Percentiles rank a stretch among this genome's conserved stretches.
phyloP scores from a whole-genome alignment of 1,284 basidiomycete genomes.

The Peniophora sp. region DNA sequence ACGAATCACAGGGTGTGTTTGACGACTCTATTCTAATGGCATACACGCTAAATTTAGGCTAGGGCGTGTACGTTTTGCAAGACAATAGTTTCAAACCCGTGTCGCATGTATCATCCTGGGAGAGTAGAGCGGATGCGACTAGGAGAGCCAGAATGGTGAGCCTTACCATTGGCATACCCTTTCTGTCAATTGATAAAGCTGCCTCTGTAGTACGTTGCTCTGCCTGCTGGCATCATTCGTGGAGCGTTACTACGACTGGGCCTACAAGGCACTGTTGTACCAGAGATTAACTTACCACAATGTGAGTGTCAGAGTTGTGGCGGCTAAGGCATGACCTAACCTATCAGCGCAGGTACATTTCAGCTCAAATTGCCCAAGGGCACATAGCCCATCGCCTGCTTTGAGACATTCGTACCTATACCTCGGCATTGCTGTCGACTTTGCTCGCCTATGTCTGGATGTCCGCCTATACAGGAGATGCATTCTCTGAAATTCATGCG shows the following conservation, averaged over 20 bases:
- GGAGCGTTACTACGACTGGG: slow-evolving; percentile 80
- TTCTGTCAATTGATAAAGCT: not conserved
- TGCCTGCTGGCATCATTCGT: slow-evolving; percentile 75
- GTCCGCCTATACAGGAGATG: no score
- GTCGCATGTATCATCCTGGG: slow-evolving; percentile 68
- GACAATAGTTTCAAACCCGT: slow-evolving; percentile 88
- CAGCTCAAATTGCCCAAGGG: slow-evolving; percentile 72
- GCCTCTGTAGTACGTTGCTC: slow-evolving; percentile 60
- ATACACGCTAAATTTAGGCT: not conserved
- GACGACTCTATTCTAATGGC: not conserved
- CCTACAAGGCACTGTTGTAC: slow-evolving; percentile 61
- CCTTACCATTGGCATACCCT: slow-evolving; percentile 6
- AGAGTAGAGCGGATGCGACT: slow-evolving; percentile 69
- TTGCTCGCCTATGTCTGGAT: no score
- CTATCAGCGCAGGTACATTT: slow-evolving; percentile 55
- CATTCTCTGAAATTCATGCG: no score
- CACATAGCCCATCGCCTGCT: slow-evolving; percentile 10
- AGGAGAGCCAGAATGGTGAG: slow-evolving; percentile 64
- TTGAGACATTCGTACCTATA: no score
- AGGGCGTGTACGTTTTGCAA: slow-evolving; percentile 93
- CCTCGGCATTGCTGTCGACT: no score
- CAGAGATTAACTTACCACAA: slow-evolving; percentile 82
- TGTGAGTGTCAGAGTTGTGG: slow-evolving; percentile 41
- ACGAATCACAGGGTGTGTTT: slow-evolving; percentile 81
- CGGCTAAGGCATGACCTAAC: not conserved